Conservation (phyloP, 164 flowering plant genomes). For the Magnolia changhungtana region DNA sequence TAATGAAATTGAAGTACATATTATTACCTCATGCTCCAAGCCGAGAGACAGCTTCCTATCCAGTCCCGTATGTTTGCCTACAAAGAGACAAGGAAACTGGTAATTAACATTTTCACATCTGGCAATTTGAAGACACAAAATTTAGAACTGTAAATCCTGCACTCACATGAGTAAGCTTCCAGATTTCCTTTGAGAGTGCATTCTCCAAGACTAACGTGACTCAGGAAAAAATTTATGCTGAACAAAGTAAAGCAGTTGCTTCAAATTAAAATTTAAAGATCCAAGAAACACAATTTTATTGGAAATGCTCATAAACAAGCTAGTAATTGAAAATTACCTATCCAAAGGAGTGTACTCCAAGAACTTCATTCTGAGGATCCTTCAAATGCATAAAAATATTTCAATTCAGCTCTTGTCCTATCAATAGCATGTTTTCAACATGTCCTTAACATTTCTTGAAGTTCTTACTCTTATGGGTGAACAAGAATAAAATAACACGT, state of each 20-base stretch:
- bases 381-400: conserved; percentile 4
- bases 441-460: neutral
- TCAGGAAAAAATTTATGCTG: conserved; percentile 76
- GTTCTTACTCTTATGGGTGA: too few relatives aligned
- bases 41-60: conserved; percentile 85
- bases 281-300: neutral
- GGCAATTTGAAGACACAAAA: neutral
- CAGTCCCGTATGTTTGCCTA: conserved; percentile 86
- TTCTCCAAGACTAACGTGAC: conserved; percentile 74
- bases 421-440: conserved; percentile 4
- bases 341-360: conserved; percentile 80
- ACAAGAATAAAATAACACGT: too few relatives aligned
- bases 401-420: neutral
- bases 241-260: conserved; percentile 8
- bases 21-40: conserved; percentile 84
- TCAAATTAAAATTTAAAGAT: neutral
- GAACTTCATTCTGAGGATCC: conserved; percentile 57
- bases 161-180: conserved; percentile 94
- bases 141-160: neutral
- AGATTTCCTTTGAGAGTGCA: conserved; percentile 71
- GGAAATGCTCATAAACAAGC: neutral
- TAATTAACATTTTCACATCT: neutral
- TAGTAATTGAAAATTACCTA: conserved; percentile 34
- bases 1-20: neutral
- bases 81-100: conserved; percentile 7